These are phyloP conservation scores for Cordyceps cateniannulata DNA, from an alignment of 2,329 filamentous ascomycete species.

Conservation along the genomic window DNA sequence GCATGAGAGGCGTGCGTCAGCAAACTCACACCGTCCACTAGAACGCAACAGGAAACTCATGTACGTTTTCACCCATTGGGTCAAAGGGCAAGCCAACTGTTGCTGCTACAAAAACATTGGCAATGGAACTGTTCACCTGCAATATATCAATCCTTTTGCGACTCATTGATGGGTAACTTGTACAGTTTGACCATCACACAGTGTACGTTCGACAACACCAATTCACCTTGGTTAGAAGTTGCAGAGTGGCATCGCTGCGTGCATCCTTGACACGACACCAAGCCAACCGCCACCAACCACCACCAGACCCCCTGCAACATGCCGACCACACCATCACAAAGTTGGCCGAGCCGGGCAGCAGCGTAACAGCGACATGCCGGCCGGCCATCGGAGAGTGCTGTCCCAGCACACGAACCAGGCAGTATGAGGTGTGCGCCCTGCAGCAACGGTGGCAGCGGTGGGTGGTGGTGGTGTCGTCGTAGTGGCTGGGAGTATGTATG, in stretches of 20 bases:
- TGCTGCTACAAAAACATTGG: neutral
- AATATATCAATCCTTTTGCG: neutral
- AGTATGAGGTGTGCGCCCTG: neutral
- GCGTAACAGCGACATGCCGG: neutral
- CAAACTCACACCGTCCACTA: conserved; percentile 7
- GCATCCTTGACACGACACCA: neutral
- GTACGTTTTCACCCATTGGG: neutral
- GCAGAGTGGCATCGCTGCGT: neutral
- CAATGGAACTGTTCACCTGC: no score
- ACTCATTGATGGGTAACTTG: neutral
- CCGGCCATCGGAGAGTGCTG: conserved; percentile 1
- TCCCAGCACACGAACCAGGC: neutral
- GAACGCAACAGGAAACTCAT: conserved; percentile 3
- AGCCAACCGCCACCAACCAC: neutral
- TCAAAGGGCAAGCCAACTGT: neutral
- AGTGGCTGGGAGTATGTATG: neutral
- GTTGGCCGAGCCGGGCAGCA: conserved; percentile 9
- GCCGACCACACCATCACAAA: neutral
- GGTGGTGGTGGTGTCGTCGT: neutral
- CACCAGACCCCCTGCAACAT: neutral
- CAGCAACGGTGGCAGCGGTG: conserved; percentile 7
- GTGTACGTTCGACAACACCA: neutral
- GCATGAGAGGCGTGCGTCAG: neutral
- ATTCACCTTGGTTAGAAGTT: neutral
- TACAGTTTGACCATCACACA: neutral